phyloP scores from a whole-genome alignment of 23 red algal genomes.

The Gracilariopsis chorda region DNA sequence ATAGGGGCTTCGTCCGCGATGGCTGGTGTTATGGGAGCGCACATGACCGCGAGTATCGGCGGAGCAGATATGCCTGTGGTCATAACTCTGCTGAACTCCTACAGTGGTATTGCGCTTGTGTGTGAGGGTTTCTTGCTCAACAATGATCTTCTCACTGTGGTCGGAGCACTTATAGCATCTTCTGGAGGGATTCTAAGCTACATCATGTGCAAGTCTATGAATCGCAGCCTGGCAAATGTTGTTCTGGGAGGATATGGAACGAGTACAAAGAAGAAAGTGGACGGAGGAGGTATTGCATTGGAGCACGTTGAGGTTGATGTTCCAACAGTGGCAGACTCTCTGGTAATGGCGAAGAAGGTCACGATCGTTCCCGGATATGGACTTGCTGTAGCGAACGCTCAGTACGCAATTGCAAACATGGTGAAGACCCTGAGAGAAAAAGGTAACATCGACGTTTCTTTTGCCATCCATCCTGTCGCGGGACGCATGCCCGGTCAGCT shows the following conservation, averaged over 20 bases:
- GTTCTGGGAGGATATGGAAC: slow-evolving; percentile 70
- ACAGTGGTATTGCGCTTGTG: slow-evolving; percentile 61
- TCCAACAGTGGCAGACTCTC: slow-evolving; percentile 24
- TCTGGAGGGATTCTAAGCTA: slow-evolving; percentile 68
- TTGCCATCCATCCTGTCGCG: slow-evolving; percentile 71
- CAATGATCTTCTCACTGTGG: slow-evolving; percentile 62
- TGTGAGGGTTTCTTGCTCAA: slow-evolving; percentile 78
- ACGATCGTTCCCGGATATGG: slow-evolving; percentile 76
- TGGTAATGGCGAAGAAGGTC: slow-evolving; percentile 64
- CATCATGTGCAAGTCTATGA: slow-evolving; percentile 79
- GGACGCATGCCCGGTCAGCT: slow-evolving; percentile 71
- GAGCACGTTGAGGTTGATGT: slow-evolving; percentile 50
- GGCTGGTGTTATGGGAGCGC: slow-evolving; percentile 68
- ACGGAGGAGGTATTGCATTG: slow-evolving; percentile 9
- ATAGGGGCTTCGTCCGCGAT: slow-evolving; percentile 55
- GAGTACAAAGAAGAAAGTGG: slow-evolving; percentile 55
- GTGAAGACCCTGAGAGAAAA: slow-evolving; percentile 59
- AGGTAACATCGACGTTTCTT: slow-evolving; percentile 58
- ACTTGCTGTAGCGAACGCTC: slow-evolving; percentile 65
- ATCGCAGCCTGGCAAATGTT: slow-evolving; percentile 66
- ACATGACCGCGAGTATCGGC: slow-evolving; percentile 70
- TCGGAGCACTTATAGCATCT: slow-evolving; percentile 67
- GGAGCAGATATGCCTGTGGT: slow-evolving; percentile 74
- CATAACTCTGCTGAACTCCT: slow-evolving; percentile 68
- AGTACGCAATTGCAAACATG: slow-evolving; percentile 72